These are phyloP conservation scores for Fusarium xylarioides DNA, from an alignment of 2,329 filamentous ascomycete species.

Conservation along the genomic window DNA sequence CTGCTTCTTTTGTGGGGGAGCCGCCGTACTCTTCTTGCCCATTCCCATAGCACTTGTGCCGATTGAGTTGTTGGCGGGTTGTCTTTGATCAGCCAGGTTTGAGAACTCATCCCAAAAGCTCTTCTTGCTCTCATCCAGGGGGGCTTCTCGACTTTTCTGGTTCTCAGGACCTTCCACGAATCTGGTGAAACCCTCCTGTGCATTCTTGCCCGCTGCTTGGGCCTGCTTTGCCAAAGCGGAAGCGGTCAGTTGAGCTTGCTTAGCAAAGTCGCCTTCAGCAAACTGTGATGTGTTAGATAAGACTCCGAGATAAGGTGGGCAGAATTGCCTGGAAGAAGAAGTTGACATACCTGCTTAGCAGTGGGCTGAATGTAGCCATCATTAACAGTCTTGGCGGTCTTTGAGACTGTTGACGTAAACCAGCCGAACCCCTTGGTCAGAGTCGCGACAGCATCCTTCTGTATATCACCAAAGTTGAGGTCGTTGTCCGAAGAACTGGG, in stretches of 20 bases:
- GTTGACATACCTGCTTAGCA: slow-evolving; percentile 75
- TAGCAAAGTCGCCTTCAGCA: slow-evolving; percentile 80
- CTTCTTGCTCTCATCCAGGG: slow-evolving; percentile 72
- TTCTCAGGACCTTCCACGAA: slow-evolving; percentile 82
- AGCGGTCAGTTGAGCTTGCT: slow-evolving; percentile 68
- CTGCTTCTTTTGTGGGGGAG: slow-evolving; percentile 52
- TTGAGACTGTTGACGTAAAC: slow-evolving; percentile 87
- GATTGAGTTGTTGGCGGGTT: slow-evolving; percentile 59
- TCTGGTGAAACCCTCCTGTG: slow-evolving; percentile 81
- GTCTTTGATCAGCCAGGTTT: slow-evolving; percentile 67
- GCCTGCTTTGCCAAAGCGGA: slow-evolving; percentile 73
- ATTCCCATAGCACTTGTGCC: slow-evolving; percentile 69
- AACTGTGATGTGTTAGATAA: slow-evolving; percentile 62
- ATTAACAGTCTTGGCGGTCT: slow-evolving; percentile 91
- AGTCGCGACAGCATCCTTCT: slow-evolving; percentile 88
- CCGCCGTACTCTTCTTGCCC: slow-evolving; percentile 51
- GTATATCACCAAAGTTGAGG: slow-evolving; percentile 83
- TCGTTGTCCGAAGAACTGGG: slow-evolving; percentile 56
- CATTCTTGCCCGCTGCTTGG: slow-evolving; percentile 75
- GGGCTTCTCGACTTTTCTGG: slow-evolving; percentile 47
- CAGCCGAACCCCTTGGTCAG: slow-evolving; percentile 94
- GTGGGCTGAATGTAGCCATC: slow-evolving; percentile 93
- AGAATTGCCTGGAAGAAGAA: neutral
- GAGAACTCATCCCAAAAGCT: slow-evolving; percentile 96
- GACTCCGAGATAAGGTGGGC: slow-evolving; percentile 1